Base-by-base conservation (phyloP, 352 stramenopile species). In the Phytophthora syringae region DNA sequence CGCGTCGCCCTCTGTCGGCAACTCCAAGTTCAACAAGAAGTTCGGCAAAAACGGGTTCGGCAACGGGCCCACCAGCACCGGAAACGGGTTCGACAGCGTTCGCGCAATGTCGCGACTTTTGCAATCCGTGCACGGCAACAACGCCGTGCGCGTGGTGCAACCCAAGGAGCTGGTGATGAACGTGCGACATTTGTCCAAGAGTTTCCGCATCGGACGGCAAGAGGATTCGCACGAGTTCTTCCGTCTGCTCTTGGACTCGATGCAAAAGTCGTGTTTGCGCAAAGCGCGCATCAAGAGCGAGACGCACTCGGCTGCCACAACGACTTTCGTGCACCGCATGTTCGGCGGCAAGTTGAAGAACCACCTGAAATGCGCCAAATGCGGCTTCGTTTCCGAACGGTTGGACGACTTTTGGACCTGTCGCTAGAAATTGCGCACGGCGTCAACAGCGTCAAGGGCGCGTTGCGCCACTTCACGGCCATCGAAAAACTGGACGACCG, bases 211-310 rank as follows among this genome's bases (percentile, higher is more conserved):
- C 51, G 90, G 90, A 0, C 82, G 88, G 2, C 89, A 97, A 64
- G 90, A 98, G 65, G 92, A 98, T 63, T 92, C 92, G 49, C 92
- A 98, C 76, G 92, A 98, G 71, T 97, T 97, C 67, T 95, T 98
- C 57, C 81, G 90, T 0, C 58, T 96, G 47, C 67, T 98, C 48
- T 63, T 98, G 55, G 90, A 97, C 60, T 77, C 80, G 10, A 94
- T 97, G 82, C 88, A 96, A 51, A 77, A 88, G 11, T 82, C 82
- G 36, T 89, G 82, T 70, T 48, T 95, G 44, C 82, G 83, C 16
- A 80, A 84, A 32, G 84, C 82, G 18, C 78, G 84, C 40, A 81
- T 96, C 27, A 94, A 93, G 52, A 79, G 78, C 47, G 82, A 93
- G 55, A 86, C 28, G 7, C 65, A 89, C 47, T 76, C 76, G 12